Evolutionary conservation across 2,329 filamentous ascomycete genomes (phyloP).

Genomic region (Claviceps cyperi): DNA sequence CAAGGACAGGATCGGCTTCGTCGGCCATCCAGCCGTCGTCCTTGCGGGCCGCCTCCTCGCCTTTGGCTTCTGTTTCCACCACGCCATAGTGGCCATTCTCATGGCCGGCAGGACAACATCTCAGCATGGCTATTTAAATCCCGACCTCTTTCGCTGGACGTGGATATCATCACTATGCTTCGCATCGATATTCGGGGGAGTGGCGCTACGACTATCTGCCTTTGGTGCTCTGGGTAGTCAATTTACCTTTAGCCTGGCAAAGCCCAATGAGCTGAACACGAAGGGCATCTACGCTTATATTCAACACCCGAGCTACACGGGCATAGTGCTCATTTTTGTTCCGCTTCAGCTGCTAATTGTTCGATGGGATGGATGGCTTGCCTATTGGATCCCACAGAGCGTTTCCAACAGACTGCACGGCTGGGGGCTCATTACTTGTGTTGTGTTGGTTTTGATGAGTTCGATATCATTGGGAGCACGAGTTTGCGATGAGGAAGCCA

Average conservation of each 20-base stretch:
- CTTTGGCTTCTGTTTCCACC: not conserved
- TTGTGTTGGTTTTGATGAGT: not conserved
- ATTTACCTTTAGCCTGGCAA: conserved; percentile 37
- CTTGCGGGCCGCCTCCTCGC: not conserved
- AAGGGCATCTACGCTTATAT: conserved; percentile 32
- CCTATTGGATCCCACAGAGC: conserved; percentile 23
- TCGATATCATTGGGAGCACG: conserved; percentile 11
- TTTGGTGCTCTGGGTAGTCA: conserved; percentile 32
- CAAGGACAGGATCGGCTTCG: conserved; percentile 2
- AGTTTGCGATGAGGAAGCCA: conserved; percentile 33
- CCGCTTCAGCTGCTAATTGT: conserved; percentile 19
- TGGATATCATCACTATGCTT: conserved; percentile 16
- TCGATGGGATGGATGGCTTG: conserved; percentile 22
- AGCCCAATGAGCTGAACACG: conserved; percentile 31
- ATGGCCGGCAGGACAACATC: not conserved
- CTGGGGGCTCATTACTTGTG: conserved; percentile 1
- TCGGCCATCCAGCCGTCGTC: not conserved
- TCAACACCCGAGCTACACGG: conserved; percentile 39
- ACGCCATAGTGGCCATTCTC: not conserved
- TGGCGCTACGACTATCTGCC: conserved; percentile 20
- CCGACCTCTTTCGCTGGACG: conserved; percentile 19
- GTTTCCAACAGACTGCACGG: conserved; percentile 5
- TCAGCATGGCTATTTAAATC: conserved; percentile 11
- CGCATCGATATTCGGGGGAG: conserved; percentile 15
- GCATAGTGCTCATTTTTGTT: conserved; percentile 20